phyloP scores from a whole-genome alignment of 2,329 filamentous ascomycete species.

The Mollisia scopiformis region DNA sequence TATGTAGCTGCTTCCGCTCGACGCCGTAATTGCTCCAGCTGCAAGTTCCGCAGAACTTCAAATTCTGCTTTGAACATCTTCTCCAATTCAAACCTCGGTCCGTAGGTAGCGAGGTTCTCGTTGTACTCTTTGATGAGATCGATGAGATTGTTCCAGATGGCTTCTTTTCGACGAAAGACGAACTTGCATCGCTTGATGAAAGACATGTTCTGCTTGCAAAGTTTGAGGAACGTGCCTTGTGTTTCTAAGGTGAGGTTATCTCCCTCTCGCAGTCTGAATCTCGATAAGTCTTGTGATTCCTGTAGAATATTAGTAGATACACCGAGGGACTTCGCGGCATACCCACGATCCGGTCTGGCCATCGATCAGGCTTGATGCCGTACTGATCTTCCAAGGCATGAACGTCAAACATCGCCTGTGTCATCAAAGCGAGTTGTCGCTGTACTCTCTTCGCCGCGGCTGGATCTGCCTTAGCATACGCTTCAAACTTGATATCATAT shows the following conservation, averaged over 20 bases:
- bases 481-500: constrained; percentile 28
- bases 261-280: constrained; percentile 25
- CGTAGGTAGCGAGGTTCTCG: constrained; percentile 25
- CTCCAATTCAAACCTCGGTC: constrained; percentile 23
- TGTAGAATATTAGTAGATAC: constrained; percentile 6
- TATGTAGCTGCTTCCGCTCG: constrained; percentile 26
- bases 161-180: constrained; percentile 27
- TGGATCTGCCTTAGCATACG: constrained; percentile 26
- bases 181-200: constrained; percentile 32
- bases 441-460: constrained; percentile 22
- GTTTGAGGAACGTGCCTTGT: constrained; percentile 28
- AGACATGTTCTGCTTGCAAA: constrained; percentile 28
- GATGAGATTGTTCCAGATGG: constrained; percentile 25
- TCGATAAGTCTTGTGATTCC: constrained; percentile 30
- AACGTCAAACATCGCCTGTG: constrained; percentile 28
- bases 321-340: background rate
- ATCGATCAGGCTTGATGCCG: constrained; percentile 27
- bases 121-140: constrained; percentile 28
- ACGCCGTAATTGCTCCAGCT: constrained; percentile 23
- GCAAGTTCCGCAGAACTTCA: constrained; percentile 25
- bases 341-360: constrained; percentile 24
- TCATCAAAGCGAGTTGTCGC: constrained; percentile 26
- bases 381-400: constrained; percentile 29
- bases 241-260: constrained; percentile 29
- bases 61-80: constrained; percentile 29